Percentiles rank a stretch among this genome's conserved stretches.
Evolutionary conservation across 306 rosid species (phyloP).

Genomic region (Hippophae tibetana): DNA sequence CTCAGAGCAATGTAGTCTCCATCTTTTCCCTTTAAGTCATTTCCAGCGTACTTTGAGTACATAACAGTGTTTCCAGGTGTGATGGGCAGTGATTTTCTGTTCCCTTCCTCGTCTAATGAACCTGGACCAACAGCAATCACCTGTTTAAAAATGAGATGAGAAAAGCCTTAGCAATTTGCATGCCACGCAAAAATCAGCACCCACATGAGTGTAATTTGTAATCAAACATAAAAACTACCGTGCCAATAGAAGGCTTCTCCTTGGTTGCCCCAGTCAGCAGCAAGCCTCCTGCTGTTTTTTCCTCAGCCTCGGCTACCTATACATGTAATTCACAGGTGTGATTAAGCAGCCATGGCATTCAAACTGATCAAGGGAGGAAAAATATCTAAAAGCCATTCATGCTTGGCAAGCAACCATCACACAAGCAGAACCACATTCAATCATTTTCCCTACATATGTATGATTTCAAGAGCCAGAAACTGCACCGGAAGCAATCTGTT

Average conservation of each 20-base stretch:
- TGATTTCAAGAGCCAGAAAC: too few species aligned
- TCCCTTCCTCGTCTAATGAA: slow-evolving; percentile 68
- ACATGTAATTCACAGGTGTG: neutral
- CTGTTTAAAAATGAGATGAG: slow-evolving; percentile 25
- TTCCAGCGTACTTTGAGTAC: slow-evolving; percentile 79
- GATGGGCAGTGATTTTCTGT: slow-evolving; percentile 43
- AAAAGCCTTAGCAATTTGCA: neutral
- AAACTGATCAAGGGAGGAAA: too few species aligned
- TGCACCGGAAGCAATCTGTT: too few species aligned
- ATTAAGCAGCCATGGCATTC: too few species aligned
- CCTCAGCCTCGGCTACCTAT: slow-evolving; percentile 82
- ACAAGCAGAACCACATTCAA: too few species aligned
- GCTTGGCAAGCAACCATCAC: too few species aligned
- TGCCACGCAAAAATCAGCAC: neutral
- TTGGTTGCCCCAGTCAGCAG: slow-evolving; percentile 70
- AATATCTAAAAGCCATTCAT: too few species aligned
- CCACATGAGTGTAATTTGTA: neutral
- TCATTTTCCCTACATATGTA: too few species aligned
- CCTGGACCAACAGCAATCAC: slow-evolving; percentile 83
- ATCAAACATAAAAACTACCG: slow-evolving; percentile 19
- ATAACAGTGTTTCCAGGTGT: slow-evolving; percentile 51
- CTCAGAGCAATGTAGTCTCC: slow-evolving; percentile 60
- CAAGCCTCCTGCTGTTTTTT: slow-evolving; percentile 79
- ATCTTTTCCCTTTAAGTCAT: slow-evolving; percentile 88
- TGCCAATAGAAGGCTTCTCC: slow-evolving; percentile 83